These are phyloP conservation scores for Aaosphaeria arxii DNA, from an alignment of 2,329 filamentous ascomycete genomes.

Conservation along the genomic window DNA sequence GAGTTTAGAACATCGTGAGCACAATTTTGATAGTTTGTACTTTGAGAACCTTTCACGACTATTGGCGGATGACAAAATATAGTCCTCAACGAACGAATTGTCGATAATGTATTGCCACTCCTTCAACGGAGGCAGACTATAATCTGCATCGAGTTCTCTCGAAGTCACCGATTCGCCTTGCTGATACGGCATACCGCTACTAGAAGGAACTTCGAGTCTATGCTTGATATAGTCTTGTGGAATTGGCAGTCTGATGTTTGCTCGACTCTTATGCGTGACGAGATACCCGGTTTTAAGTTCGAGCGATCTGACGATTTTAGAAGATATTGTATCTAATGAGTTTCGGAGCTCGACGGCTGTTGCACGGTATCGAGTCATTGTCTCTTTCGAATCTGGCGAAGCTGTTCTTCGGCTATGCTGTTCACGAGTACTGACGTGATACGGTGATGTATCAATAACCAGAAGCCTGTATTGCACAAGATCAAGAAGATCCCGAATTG, in stretches of 20 bases:
- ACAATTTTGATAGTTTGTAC: slow-evolving; percentile 2
- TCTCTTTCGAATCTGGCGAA: not conserved
- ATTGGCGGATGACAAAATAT: not conserved
- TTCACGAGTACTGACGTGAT: slow-evolving; percentile 1
- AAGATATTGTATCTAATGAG: slow-evolving; percentile 6
- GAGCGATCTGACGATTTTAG: not conserved
- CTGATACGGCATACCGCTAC: not conserved
- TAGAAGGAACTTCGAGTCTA: not conserved
- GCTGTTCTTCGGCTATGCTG: not conserved
- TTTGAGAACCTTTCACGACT: not conserved
- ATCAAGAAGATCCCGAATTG: not conserved
- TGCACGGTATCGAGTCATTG: slow-evolving; percentile 6
- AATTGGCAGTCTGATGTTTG: not conserved
- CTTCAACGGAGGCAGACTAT: slow-evolving; percentile 3
- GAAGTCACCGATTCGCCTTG: slow-evolving; percentile 2
- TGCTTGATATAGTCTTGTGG: not conserved
- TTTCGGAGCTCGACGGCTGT: slow-evolving; percentile 10
- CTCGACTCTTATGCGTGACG: slow-evolving; percentile 3
- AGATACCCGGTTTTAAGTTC: not conserved
- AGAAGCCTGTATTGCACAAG: not conserved
- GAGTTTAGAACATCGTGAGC: slow-evolving; percentile 1
- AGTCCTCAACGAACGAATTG: slow-evolving; percentile 7
- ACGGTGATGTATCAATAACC: not conserved
- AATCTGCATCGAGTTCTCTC: slow-evolving; percentile 1
- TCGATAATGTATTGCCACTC: slow-evolving; percentile 11